Base-by-base conservation (phyloP, 2,329 filamentous ascomycete species). In the Aspergillus texensis region DNA sequence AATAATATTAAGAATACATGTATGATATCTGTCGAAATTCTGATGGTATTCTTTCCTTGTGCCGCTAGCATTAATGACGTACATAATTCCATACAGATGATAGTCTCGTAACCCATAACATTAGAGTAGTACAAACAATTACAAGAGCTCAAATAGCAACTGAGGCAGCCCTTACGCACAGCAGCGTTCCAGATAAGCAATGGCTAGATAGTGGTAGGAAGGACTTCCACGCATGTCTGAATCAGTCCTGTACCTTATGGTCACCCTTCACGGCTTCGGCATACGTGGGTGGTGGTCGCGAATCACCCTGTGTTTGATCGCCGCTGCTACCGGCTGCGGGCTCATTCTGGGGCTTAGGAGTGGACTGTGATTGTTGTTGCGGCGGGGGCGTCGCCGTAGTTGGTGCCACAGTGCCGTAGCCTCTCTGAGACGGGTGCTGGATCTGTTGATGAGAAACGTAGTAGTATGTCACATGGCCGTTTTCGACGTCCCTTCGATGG, bases 191-290 rank as follows among this genome's bases (percentile, higher is more conserved):
- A 30, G 26, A 39, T 19, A n/a, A 6, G 41, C 3, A 11, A 46
- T n/a, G 16, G 14, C 43, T n/a, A 24, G 41, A 53, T 14, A 28
- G n/a, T 11, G n/a, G 8, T 39, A 36, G 6, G 21, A 55, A 26
- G 2, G 11, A 11, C 21, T 39, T 21, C 19, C 30, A 36, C 14
- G 4, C 34, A 24, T 24, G 24, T n/a, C 52, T 24, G 21, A 16
- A 50, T 59, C 83, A 88, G 64, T 88, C 85, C 84, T 98, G 95
- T 57, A 97, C 84, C 86, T 98, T 98, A 79, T 97, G 82, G 75
- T 98, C 94, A 1, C 92, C 93, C 72, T 89, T 90, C 63, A 97
- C 90, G 55, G 93, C 94, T 79, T 97, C 92, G 19, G 91, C 91
- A 78, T 98, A 98, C 16, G 90, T 92, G 4, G 95, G 94, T 48